Percentiles rank a stretch among this genome's conserved stretches.
Conservation (phyloP, 2,329 filamentous ascomycete genomes). For the Ophiostoma montium region DNA sequence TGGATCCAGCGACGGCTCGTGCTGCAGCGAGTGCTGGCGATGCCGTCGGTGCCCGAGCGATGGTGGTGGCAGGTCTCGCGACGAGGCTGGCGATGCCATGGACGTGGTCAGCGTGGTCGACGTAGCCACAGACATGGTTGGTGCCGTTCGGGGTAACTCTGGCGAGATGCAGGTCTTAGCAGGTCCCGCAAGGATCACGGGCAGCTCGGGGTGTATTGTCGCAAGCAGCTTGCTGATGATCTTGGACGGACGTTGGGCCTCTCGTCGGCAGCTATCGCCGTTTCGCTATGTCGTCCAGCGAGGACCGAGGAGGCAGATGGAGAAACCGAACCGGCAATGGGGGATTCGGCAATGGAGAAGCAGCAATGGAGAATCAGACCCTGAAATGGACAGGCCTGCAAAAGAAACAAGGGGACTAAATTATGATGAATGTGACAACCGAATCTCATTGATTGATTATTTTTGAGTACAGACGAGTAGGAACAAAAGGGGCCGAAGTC, state of each 20-base stretch:
- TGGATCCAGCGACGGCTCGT: not conserved
- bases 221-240: not conserved
- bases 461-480: no score
- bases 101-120: not conserved
- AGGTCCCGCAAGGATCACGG: no score
- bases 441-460: no score
- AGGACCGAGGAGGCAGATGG: not conserved
- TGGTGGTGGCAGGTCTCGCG: not conserved
- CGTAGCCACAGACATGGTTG: conserved; percentile 3
- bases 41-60: not conserved
- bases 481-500: not conserved
- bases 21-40: conserved; percentile 4
- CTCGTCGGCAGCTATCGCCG: not conserved
- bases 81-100: not conserved
- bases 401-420: no score
- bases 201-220: conserved; percentile 6
- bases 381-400: no score
- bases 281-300: not conserved
- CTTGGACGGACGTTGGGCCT: not conserved
- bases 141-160: conserved; percentile 1
- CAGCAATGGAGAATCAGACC: no score
- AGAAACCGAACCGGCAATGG: not conserved
- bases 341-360: no score
- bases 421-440: no score
- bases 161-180: not conserved